phyloP scores from a whole-genome alignment of 2,329 filamentous ascomycete genomes.

The Davidsoniella eucalypti region DNA sequence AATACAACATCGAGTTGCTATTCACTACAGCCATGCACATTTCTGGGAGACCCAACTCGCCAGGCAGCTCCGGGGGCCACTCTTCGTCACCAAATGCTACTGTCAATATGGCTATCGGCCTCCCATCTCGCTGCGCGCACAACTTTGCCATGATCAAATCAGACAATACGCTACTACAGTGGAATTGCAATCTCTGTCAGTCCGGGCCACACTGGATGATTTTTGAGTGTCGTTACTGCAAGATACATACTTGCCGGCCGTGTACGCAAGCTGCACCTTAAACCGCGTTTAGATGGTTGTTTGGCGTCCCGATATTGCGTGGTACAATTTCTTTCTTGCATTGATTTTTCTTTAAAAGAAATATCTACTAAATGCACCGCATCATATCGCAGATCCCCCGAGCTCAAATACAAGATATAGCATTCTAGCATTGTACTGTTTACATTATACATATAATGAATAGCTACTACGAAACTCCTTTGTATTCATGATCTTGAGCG shows the following conservation, averaged over 20 bases:
- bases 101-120: slow-evolving; percentile 7
- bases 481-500: too few species aligned
- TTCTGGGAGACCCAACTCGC: too few species aligned
- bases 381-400: not conserved
- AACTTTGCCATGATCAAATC: slow-evolving; percentile 51
- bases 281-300: not conserved
- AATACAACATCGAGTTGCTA: too few species aligned
- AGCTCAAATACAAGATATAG: too few species aligned
- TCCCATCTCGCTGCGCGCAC: slow-evolving; percentile 35
- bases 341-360: not conserved
- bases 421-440: too few species aligned
- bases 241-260: slow-evolving; percentile 44
- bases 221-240: slow-evolving; percentile 53
- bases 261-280: slow-evolving; percentile 22
- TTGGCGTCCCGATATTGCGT: too few species aligned
- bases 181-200: slow-evolving; percentile 48
- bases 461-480: too few species aligned
- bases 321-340: not conserved
- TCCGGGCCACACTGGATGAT: slow-evolving; percentile 52
- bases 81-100: not conserved
- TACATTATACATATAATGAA: too few species aligned
- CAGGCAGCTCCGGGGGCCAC: not conserved
- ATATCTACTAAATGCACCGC: not conserved
- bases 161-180: slow-evolving; percentile 47
- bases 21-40: too few species aligned